Evolutionary conservation across 345 rosid species (phyloP).

Genomic region (Fremontodendron californicum): DNA sequence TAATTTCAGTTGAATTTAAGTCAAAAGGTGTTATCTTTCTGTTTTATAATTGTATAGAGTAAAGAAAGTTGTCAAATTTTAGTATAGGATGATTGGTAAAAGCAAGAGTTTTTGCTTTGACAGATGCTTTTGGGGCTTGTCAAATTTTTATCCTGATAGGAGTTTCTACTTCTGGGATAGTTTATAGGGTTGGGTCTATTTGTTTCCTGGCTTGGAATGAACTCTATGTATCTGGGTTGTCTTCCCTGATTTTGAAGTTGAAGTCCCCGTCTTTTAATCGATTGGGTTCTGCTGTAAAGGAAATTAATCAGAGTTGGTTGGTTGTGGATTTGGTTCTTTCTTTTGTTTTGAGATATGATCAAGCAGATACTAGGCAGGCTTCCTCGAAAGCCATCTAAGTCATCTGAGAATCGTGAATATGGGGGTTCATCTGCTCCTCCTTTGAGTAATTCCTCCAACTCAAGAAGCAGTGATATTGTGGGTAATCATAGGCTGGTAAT

Average conservation of each 20-base stretch:
- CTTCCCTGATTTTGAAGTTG: conserved; percentile 1
- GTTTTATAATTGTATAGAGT: neutral
- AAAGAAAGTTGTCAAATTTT: neutral
- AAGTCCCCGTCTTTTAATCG: neutral
- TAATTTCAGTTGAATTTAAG: neutral
- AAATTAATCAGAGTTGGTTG: neutral
- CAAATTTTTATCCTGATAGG: neutral
- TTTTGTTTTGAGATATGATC: conserved; percentile 35
- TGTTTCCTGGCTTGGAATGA: neutral
- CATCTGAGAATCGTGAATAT: conserved; percentile 39
- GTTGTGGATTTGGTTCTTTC: neutral
- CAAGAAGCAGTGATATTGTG: conserved; percentile 31
- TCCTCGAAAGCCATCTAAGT: conserved; percentile 54
- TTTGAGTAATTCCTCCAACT: conserved; percentile 24
- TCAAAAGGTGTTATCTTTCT: neutral
- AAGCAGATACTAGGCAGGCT: conserved; percentile 59
- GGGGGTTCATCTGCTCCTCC: conserved; percentile 36
- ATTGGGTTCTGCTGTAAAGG: neutral
- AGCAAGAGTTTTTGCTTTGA: conserved; percentile 8
- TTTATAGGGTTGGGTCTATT: neutral
- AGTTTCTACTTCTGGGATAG: conserved; percentile 4
- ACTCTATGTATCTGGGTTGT: neutral
- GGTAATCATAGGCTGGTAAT: conserved; percentile 21
- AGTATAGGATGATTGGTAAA: neutral
- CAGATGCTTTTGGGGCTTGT: neutral